phyloP scores from a whole-genome alignment of 2,329 filamentous ascomycete species.

The Trichocomaceae sp. region DNA sequence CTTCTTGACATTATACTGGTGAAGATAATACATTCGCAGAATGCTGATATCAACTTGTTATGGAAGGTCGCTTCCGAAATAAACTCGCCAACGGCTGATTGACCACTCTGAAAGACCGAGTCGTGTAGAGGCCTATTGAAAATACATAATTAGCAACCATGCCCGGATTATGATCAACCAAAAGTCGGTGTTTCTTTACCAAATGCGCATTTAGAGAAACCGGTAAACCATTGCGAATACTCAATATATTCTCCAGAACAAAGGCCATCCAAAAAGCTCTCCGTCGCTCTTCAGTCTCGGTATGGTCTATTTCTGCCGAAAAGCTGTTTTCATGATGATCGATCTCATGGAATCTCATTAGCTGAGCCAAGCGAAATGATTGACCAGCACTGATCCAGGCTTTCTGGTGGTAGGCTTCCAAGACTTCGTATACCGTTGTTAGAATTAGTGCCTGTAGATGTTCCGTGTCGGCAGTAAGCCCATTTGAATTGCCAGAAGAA shows the following conservation, averaged over 20 bases:
- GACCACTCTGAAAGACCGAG: neutral
- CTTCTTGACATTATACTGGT: neutral
- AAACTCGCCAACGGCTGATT: neutral
- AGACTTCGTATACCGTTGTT: slow-evolving; percentile 31
- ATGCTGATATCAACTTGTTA: neutral
- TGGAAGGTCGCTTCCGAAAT: neutral
- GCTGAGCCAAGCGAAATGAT: slow-evolving; percentile 32
- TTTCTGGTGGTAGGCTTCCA: slow-evolving; percentile 26
- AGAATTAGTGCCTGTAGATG: neutral
- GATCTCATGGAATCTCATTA: slow-evolving; percentile 30
- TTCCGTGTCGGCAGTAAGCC: neutral
- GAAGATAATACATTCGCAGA: neutral
- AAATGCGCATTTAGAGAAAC: slow-evolving; percentile 24
- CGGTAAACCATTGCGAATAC: slow-evolving; percentile 25
- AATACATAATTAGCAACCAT: neutral
- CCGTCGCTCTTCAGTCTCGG: slow-evolving; percentile 29
- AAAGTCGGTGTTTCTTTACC: neutral
- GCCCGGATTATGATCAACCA: neutral
- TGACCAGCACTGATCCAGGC: slow-evolving; percentile 34
- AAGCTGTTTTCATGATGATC: slow-evolving; percentile 18
- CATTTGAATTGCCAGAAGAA: neutral
- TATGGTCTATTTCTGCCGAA: slow-evolving; percentile 7
- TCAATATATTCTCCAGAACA: slow-evolving; percentile 31
- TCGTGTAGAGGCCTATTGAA: neutral
- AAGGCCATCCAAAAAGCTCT: slow-evolving; percentile 38